These are phyloP conservation scores for Tetrapisispora iriomotensis DNA, from an alignment of 805 yeast genomes.

Conservation along the genomic window DNA sequence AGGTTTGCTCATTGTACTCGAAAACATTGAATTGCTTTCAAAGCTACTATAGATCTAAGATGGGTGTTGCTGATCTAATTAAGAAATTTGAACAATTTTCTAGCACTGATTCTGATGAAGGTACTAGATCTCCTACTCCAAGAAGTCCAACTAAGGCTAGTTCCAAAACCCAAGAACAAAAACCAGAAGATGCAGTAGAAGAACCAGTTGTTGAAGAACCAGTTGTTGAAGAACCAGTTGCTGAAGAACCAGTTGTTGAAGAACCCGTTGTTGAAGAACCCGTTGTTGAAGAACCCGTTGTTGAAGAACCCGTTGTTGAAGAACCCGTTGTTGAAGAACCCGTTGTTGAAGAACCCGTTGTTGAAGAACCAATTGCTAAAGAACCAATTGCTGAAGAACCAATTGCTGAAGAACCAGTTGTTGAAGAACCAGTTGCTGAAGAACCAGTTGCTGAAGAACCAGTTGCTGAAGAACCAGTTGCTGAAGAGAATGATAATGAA, in stretches of 20 bases:
- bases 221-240: conserved; percentile 3
- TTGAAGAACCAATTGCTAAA: conserved; percentile 4
- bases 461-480: conserved; percentile 5
- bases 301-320: conserved; percentile 6
- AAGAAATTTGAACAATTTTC: conserved; percentile 28
- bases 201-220: conserved; percentile 4
- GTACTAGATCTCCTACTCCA: not conserved
- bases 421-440: conserved; percentile 6
- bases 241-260: conserved; percentile 4
- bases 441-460: conserved; percentile 5
- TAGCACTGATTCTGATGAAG: conserved; percentile 6
- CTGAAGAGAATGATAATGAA: conserved; percentile 5
- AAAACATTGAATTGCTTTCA: no score
- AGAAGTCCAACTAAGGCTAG: not conserved
- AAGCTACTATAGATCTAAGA: conserved; percentile 6
- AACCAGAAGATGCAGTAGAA: conserved; percentile 3
- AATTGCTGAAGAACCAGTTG: conserved; percentile 5
- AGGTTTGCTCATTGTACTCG: no score
- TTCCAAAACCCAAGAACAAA: not conserved
- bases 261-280: conserved; percentile 5
- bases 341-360: conserved; percentile 3
- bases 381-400: conserved; percentile 5
- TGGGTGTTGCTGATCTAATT: conserved; percentile 33
- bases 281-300: conserved; percentile 4
- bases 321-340: conserved; percentile 4